Evolutionary conservation across 306 rosid species (phyloP), one percentile per base, ranked within the genome.

Genomic region (Adenanthera pavonina): DNA sequence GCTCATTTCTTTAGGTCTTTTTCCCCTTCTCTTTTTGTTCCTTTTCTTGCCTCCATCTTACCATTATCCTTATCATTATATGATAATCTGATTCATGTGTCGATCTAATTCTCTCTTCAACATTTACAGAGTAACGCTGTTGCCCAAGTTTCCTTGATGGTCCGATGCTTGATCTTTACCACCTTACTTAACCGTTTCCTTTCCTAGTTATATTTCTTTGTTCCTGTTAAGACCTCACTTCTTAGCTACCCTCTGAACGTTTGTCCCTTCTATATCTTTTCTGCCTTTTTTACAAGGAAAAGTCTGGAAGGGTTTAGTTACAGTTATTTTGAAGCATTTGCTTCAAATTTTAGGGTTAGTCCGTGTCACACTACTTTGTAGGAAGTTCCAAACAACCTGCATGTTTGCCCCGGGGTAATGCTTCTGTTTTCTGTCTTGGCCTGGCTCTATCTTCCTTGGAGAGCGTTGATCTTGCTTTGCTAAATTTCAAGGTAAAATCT

Each of bases 221-320:
- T 70, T 70, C 83, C 74, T 47, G 36, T 77, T 70, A 76, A 76
- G 56, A 52, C 65, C 81, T 79, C 61, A 79, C 74, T 49, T 80
- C 77, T 41, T 69, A 80, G 82, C 85, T 59, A 34, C 84, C 76
- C 85, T 78, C 85, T 76, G 16, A 76, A 86, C 48, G 74, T 77
- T 77, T 60, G 9, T 72, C 75, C 90, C 77, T 90, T 84, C 80
- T 2, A 78, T 47, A 78, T 84, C 88, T 90, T 89, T 90, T 89
- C 97, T 85, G 91, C 51, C 84, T 90, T 91, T 92, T 89, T 69
- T 33, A 54, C 60, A 85, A 84, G 78, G 86, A 91, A 89, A 92
- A 89, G 90, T 88, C 30, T 82, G 81, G 92, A 88, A 85, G 88
- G 87, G 86, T 71, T 79, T 87, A 46, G 74, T 76, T 75, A 40